Evolutionary conservation across 2,329 filamentous ascomycete genomes (phyloP).

Genomic region (Aureobasidium sp.): DNA sequence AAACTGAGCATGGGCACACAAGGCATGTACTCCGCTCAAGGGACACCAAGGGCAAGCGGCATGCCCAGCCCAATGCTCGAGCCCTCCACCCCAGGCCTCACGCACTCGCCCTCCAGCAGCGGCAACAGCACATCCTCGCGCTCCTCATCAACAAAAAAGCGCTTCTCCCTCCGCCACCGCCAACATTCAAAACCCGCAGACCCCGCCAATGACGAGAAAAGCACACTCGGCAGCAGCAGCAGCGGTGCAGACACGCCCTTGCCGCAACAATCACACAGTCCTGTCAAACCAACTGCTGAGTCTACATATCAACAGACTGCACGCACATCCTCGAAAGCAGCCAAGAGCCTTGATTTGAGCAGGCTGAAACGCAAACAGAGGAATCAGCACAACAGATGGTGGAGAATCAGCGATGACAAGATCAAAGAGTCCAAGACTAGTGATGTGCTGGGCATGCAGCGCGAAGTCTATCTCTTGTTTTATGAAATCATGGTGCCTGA

Average conservation of each 20-base stretch:
- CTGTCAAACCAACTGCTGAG: not conserved
- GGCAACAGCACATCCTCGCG: constrained; percentile 6
- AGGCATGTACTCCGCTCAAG: constrained; percentile 61
- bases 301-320: not conserved
- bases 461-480: constrained; percentile 91
- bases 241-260: not conserved
- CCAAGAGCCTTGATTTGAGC: not conserved
- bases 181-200: not conserved
- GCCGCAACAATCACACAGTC: not conserved
- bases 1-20: constrained; percentile 70
- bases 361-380: constrained; percentile 29
- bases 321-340: constrained; percentile 1
- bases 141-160: not conserved
- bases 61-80: constrained; percentile 26
- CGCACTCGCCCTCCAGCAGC: constrained; percentile 7
- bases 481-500: constrained; percentile 66
- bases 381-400: constrained; percentile 72
- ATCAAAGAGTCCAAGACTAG: constrained; percentile 88
- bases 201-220: not conserved
- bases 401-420: constrained; percentile 96
- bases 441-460: constrained; percentile 88
- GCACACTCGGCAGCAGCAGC: not conserved
- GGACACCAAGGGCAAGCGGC: constrained; percentile 21
- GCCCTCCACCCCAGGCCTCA: not conserved
- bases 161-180: not conserved